phyloP scores from a whole-genome alignment of 176 grass and related monocot species.

The Phoenix roebelenii region DNA sequence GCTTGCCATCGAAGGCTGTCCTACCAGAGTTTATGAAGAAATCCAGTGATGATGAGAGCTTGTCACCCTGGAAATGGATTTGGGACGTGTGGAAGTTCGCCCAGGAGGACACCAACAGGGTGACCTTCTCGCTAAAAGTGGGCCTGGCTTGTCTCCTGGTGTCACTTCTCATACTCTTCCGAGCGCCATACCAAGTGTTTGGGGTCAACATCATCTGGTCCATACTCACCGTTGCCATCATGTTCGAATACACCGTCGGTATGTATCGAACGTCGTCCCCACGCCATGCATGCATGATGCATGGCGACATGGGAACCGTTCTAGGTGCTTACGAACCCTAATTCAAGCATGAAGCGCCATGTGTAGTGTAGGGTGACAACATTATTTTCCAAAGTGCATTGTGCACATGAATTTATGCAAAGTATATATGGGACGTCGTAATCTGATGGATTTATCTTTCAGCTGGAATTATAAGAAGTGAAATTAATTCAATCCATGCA shows the following conservation, averaged over 20 bases:
- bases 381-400: too few species aligned
- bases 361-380: too few species aligned
- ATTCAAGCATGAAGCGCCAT: background rate
- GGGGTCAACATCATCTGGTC: conserved; percentile 75
- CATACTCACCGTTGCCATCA: conserved; percentile 77
- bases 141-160: conserved; percentile 75
- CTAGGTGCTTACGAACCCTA: background rate
- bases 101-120: conserved; percentile 52
- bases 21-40: conserved; percentile 29
- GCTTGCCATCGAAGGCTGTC: conserved; percentile 21
- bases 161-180: conserved; percentile 67
- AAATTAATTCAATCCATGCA: conserved; percentile 7
- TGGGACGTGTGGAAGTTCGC: conserved; percentile 55
- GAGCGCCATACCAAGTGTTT: conserved; percentile 56
- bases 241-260: conserved; percentile 97
- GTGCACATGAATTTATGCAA: too few species aligned
- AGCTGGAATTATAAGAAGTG: too few species aligned
- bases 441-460: too few species aligned
- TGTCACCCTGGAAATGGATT: conserved; percentile 52
- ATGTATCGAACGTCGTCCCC: background rate
- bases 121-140: conserved; percentile 70
- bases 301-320: too few species aligned
- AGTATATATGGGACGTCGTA: too few species aligned
- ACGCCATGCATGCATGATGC: too few species aligned
- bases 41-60: conserved; percentile 3